Base-by-base conservation (phyloP, 140 eudicot species). In the Oenanthe javanica region DNA sequence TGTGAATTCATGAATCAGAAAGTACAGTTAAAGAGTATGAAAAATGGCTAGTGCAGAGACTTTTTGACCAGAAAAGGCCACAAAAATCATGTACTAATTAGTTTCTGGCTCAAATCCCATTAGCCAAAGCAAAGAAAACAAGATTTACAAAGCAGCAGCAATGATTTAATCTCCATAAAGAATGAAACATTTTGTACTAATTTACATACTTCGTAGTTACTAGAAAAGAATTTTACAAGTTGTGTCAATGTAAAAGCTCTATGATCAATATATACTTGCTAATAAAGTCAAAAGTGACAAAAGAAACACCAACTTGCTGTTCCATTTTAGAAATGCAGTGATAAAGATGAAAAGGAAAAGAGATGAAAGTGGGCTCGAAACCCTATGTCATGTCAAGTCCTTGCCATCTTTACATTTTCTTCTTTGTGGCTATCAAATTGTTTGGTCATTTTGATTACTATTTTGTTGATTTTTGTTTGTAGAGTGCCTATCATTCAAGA, bases 241-340 rank as follows among this genome's bases (percentile, higher is more conserved):
- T 75, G 9, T 48, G 38, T 23, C 63, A 61, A 75, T 75, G 78
- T 49, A 75, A 75, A 75, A 75, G 79, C 46, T 49, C 79, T 11
- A 23, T 23, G 64, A 49, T 25, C 79, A 48, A 73, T 16, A 25
- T 49, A 75, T 48, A 23, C 43, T 75, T 23, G 45, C 79, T 75
- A 75, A 1, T 75, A 49, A 75, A 75, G 79, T 75, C 79, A 13
- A 49, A 75, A 75, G 79, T 48, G 46, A 49, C 64, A 25, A 12
- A 49, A 48, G 1, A 63, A 67, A 46, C 78, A 8, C 78, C 45
- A 49, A 75, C 45, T 48, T 75, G 79, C 61, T 75, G 45, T 14
- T 75, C 38, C 79, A 75, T 75, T 14, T 31, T 49, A 5, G 79
- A 47, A 74, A n/a, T 49, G 11, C 77, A 45, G 25, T n/a, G 36